phyloP scores from a whole-genome alignment of 2,329 filamentous ascomycete genomes.

The Trichophyton rubrum region DNA sequence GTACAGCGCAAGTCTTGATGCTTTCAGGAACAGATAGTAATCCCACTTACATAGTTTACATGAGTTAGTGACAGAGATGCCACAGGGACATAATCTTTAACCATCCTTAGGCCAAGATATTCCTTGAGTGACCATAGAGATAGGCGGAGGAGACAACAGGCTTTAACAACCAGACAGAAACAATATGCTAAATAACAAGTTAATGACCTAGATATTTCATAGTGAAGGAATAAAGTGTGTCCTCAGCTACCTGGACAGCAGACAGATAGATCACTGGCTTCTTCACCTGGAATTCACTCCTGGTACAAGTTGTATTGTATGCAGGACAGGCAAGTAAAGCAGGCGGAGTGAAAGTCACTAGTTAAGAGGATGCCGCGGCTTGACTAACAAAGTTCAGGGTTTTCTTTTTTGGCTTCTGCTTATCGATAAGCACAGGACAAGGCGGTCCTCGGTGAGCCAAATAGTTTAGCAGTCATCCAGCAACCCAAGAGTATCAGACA shows the following conservation, averaged over 20 bases:
- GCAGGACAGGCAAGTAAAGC: too few species aligned
- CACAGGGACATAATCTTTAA: constrained; percentile 29
- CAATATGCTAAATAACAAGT: background rate
- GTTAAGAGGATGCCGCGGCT: background rate
- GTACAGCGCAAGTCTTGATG: background rate
- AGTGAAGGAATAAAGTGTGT: background rate
- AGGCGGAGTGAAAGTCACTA: background rate
- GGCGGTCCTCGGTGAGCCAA: background rate
- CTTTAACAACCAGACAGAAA: background rate
- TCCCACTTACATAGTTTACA: constrained; percentile 72
- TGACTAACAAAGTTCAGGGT: background rate
- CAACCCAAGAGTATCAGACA: background rate
- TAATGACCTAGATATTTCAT: background rate
- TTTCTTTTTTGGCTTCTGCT: background rate
- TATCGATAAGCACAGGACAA: background rate
- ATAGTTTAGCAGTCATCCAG: background rate
- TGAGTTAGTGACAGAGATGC: constrained; percentile 90
- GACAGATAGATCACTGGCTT: background rate
- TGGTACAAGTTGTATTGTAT: background rate
- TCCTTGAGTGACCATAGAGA: background rate
- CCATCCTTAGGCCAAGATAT: background rate
- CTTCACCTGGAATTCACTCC: background rate
- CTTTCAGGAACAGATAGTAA: background rate
- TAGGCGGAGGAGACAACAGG: background rate
- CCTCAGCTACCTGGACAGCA: background rate